Conservation (phyloP, 2,329 filamentous ascomycete genomes). For the Diaporthe nobilis region DNA sequence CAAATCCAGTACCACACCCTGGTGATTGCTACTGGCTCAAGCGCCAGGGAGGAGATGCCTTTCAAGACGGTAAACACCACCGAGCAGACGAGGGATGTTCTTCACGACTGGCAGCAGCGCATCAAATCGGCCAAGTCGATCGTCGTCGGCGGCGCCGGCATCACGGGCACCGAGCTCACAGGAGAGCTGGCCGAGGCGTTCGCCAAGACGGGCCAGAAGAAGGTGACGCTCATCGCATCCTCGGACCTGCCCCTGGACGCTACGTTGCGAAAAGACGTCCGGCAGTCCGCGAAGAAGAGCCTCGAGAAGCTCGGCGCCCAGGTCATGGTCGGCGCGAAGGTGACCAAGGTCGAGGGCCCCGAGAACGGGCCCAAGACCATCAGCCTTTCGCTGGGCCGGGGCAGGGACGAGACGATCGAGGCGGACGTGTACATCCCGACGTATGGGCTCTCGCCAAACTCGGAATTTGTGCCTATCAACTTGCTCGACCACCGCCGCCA, state of each 20-base stretch:
- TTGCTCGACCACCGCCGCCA: constrained; percentile 47
- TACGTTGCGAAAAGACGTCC: constrained; percentile 53
- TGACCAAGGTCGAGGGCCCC: constrained; percentile 50
- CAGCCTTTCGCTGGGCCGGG: constrained; percentile 15
- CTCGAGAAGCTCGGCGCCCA: constrained; percentile 55
- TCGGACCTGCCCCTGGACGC: constrained; percentile 56
- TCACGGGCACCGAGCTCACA: constrained; percentile 65
- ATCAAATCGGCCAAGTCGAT: constrained; percentile 62
- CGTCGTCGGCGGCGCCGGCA: constrained; percentile 66
- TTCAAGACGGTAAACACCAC: constrained; percentile 64
- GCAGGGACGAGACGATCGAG: constrained; percentile 51
- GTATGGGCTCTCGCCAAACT: constrained; percentile 61
- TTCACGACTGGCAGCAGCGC: constrained; percentile 54
- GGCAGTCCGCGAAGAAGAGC: constrained; percentile 54
- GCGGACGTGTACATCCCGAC: constrained; percentile 64
- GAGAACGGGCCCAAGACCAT: constrained; percentile 49
- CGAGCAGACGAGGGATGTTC: constrained; percentile 56
- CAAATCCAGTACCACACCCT: constrained; percentile 65
- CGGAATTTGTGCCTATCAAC: constrained; percentile 47
- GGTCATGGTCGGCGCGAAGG: constrained; percentile 33
- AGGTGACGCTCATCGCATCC: constrained; percentile 60
- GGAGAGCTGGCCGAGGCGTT: constrained; percentile 67
- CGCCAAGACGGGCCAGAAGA: constrained; percentile 58
- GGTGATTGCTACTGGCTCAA: constrained; percentile 68
- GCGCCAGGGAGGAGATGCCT: constrained; percentile 59